Percentiles rank a stretch among this genome's conserved stretches.
Evolutionary conservation across 2,329 filamentous ascomycete genomes (phyloP).

Genomic region (Ceratocystis ficicola): DNA sequence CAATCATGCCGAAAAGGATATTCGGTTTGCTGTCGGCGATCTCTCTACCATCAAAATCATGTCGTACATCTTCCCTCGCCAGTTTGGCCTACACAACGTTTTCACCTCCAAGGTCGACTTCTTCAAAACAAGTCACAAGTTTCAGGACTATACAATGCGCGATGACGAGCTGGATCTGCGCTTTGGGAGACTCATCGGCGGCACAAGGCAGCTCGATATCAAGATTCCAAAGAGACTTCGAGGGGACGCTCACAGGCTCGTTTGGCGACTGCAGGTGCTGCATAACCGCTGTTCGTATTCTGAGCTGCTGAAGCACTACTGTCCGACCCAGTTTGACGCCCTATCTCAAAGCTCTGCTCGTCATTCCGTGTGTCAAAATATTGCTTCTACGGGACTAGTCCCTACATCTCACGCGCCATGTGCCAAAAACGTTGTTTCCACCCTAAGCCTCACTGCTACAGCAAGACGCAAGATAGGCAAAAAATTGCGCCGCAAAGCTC

Average conservation of each 20-base stretch:
- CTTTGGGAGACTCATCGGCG: slow-evolving; percentile 23
- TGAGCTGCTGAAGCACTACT: slow-evolving; percentile 70
- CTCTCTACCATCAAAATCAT: slow-evolving; percentile 56
- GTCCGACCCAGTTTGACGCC: slow-evolving; percentile 36
- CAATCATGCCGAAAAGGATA: slow-evolving; percentile 24
- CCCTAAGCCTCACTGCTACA: not conserved
- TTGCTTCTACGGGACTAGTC: not conserved
- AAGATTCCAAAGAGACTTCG: slow-evolving; percentile 56
- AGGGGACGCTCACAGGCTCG: slow-evolving; percentile 46
- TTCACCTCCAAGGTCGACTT: slow-evolving; percentile 60
- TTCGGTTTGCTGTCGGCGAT: slow-evolving; percentile 11
- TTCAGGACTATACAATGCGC: slow-evolving; percentile 75
- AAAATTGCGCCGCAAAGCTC: not conserved
- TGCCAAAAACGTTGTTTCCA: not conserved
- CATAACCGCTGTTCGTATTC: slow-evolving; percentile 68
- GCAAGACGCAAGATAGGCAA: slow-evolving; percentile 9
- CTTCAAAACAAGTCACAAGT: slow-evolving; percentile 55
- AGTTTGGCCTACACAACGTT: slow-evolving; percentile 86
- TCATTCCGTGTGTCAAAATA: not conserved
- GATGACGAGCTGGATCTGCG: slow-evolving; percentile 59
- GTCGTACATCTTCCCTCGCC: slow-evolving; percentile 87
- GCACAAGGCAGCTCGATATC: slow-evolving; percentile 17
- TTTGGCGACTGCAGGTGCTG: slow-evolving; percentile 54
- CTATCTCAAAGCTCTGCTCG: not conserved
- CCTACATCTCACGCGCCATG: not conserved